These are phyloP conservation scores for Podospora fimiseda DNA, from an alignment of 495 filamentous ascomycete species.

Conservation along the genomic window DNA sequence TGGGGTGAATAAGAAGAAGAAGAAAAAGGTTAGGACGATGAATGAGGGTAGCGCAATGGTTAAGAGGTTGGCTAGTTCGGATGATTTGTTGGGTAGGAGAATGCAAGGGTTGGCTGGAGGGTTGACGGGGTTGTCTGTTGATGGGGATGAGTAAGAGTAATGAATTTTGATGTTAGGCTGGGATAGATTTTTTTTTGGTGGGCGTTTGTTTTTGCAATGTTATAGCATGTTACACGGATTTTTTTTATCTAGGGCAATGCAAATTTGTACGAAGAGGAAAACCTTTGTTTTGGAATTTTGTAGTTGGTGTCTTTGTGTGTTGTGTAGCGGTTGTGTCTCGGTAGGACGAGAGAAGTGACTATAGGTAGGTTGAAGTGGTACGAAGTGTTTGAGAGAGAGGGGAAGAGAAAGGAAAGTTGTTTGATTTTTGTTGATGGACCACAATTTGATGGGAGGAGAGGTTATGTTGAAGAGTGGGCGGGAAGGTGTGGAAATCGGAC, in stretches of 20 bases:
- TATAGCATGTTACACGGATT: not conserved
- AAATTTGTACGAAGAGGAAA: no score
- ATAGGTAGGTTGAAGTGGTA: no score
- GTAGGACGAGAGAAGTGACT: not conserved
- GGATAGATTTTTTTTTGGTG: not conserved
- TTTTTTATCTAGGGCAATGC: not conserved
- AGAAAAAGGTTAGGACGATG: constrained; percentile 1
- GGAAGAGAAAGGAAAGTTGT: not conserved
- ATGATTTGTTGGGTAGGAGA: constrained; percentile 73
- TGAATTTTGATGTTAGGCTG: not conserved
- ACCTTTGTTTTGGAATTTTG: not conserved
- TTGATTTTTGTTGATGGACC: no score
- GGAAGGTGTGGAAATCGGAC: no score
- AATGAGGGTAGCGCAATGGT: constrained; percentile 47
- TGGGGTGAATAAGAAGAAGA: not conserved
- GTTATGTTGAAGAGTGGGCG: no score
- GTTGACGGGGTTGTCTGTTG: constrained; percentile 61
- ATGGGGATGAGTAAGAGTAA: constrained; percentile 28
- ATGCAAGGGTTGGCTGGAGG: constrained; percentile 81
- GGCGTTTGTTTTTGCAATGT: not conserved
- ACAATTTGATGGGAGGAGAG: no score
- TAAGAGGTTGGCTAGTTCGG: constrained; percentile 65
- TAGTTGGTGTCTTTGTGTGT: not conserved
- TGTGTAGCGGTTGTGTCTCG: not conserved
- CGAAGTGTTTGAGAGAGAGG: not conserved